Evolutionary conservation across 1,284 basidiomycete genomes (phyloP).

Genomic region (Marasmius sp.): DNA sequence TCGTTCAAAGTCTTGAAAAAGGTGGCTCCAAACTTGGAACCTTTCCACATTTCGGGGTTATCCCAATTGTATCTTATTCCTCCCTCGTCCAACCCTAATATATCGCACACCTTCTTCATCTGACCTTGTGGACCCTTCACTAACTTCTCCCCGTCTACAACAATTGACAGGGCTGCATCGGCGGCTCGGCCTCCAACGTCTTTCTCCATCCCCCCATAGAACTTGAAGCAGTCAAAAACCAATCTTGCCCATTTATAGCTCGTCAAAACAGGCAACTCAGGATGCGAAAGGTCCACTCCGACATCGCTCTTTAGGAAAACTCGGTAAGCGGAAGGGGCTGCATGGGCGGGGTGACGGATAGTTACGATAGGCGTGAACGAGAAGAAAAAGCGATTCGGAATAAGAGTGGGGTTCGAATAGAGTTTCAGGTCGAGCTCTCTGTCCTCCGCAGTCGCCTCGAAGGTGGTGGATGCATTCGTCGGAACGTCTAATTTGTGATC

Average conservation of each 20-base stretch:
- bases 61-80: background rate
- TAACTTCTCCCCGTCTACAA: background rate
- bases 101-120: background rate
- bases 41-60: background rate
- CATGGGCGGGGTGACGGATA: background rate
- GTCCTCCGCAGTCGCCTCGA: background rate
- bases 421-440: too few species aligned
- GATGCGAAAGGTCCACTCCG: background rate
- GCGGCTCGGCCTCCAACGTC: too few species aligned
- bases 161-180: background rate
- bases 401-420: background rate
- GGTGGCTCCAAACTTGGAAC: background rate
- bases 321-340: background rate
- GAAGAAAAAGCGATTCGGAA: background rate
- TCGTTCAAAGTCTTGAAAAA: background rate
- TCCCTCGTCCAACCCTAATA: background rate
- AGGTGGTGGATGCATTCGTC: background rate
- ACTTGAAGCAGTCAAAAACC: background rate
- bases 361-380: background rate
- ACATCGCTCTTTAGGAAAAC: background rate
- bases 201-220: background rate
- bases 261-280: background rate
- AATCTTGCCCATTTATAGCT: background rate
- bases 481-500: background rate
- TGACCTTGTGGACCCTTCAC: background rate